Base-by-base conservation (phyloP, 2,329 filamentous ascomycete genomes). In the Trichoderma atrobrunneum region DNA sequence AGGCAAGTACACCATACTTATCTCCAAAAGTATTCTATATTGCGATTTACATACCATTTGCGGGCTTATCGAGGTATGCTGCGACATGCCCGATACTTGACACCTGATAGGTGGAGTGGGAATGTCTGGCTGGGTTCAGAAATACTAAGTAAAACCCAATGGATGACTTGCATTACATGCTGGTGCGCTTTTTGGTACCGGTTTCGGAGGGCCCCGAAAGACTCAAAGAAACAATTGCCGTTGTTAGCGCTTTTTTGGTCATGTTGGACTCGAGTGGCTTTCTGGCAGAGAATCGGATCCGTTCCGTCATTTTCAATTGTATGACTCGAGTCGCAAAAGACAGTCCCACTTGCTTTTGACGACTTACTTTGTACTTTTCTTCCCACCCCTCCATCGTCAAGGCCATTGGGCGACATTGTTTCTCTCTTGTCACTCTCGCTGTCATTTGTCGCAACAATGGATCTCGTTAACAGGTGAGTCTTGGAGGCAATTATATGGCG, bases 391-490 rank as follows among this genome's bases (percentile, higher is more conserved):
- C 66, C 36, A 32, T 43, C 43, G 24, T 48, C 26, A 21, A 24
- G 18, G 21, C 48, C 30, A 51, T 61, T 43, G 66, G 66, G 28
- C 65, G 65, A 57, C 39, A 26, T 51, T 16, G 28, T 34, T 48
- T 69, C 54, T 61, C 26, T 18, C 10, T n/a, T 10, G 48, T 28
- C 28, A 10, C 34, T 48, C 3, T 26, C 21, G 26, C 26, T 3
- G 28, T 48, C 28, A 21, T 51, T 30, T 5, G 28, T 69, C 54
- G 36, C 56, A 69, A 51, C 28, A 61, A 90, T 90, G 88, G 88
- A 90, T 85, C 84, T 90, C 72, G 88, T 90, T 73, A 89, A 90
- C 79, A 86, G 88, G 87, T 88, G 81, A 84, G 84, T 81, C 34
- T 26, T 3, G n/a, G 11, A 18, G 34, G 10, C 39, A 43, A n/a